phyloP scores from a whole-genome alignment of 306 rosid species.

The Psophocarpus tetragonolobus region DNA sequence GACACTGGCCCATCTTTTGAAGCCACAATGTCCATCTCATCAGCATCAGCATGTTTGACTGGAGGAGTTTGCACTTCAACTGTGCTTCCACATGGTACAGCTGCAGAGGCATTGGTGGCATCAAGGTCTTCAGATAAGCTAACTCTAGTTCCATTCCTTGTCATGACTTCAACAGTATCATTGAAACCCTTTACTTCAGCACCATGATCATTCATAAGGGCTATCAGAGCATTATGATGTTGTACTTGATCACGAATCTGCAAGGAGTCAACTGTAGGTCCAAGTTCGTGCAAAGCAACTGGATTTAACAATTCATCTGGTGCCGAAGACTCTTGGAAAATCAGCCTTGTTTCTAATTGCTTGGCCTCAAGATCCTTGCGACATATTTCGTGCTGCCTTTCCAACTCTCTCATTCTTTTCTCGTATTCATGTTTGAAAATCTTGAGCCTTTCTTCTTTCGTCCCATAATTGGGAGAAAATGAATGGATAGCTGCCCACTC shows the following conservation, averaged over 20 bases:
- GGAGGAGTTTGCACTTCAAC: conserved; percentile 27
- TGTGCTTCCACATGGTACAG: conserved; percentile 20
- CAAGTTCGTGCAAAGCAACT: conserved; percentile 24
- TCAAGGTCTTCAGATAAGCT: conserved; percentile 33
- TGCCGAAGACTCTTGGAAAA: conserved; percentile 48
- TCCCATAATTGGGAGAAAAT: conserved; percentile 35
- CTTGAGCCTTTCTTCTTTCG: conserved; percentile 42
- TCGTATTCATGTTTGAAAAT: conserved; percentile 30
- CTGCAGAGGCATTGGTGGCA: conserved; percentile 32
- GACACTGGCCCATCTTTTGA: conserved; percentile 28
- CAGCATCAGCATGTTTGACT: conserved; percentile 21
- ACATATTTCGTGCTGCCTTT: conserved; percentile 32
- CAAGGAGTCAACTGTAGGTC: conserved; percentile 21
- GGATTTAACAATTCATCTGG: conserved; percentile 48
- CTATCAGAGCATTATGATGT: conserved; percentile 22
- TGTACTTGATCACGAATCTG: conserved; percentile 32
- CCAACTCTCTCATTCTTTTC: conserved; percentile 39
- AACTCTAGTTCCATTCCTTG: conserved; percentile 24
- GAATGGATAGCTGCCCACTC: conserved; percentile 39
- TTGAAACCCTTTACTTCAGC: conserved; percentile 26
- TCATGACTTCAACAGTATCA: conserved; percentile 25
- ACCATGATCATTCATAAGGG: conserved; percentile 33
- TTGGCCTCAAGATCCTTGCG: conserved; percentile 51
- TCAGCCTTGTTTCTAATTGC: conserved; percentile 46
- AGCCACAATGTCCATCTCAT: conserved; percentile 22